Percentiles rank a stretch among this genome's conserved stretches.
Evolutionary conservation across 2,329 filamentous ascomycete species (phyloP).

Genomic region (Neophaeococcomyces aloes): DNA sequence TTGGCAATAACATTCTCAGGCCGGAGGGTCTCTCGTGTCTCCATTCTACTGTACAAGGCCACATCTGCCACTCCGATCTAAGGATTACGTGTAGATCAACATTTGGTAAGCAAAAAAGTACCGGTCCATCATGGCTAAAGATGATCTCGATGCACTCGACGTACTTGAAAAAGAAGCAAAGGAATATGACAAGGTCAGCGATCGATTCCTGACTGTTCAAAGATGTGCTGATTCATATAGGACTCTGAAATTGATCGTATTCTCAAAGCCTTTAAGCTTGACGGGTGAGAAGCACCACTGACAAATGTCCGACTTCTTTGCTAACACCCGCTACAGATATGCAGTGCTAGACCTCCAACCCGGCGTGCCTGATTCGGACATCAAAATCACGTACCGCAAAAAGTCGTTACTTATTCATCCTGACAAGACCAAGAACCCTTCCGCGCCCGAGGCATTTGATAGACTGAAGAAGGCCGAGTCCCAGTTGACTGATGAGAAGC

Average conservation of each 20-base stretch:
- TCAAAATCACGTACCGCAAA: slow-evolving; percentile 86
- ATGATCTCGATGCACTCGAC: slow-evolving; percentile 66
- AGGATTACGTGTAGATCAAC: too few relatives aligned
- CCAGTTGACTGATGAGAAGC: slow-evolving; percentile 86
- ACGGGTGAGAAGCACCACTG: slow-evolving; percentile 44
- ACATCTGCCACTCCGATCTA: too few relatives aligned
- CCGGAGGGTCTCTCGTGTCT: too few relatives aligned
- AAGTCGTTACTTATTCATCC: slow-evolving; percentile 99
- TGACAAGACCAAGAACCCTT: slow-evolving; percentile 88
- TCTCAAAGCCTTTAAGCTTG: slow-evolving; percentile 73
- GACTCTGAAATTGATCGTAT: slow-evolving; percentile 96
- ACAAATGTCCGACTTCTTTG: slow-evolving; percentile 2
- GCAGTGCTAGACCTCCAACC: slow-evolving; percentile 92
- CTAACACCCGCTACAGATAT: slow-evolving; percentile 47
- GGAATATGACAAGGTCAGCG: slow-evolving; percentile 72
- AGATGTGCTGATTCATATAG: slow-evolving; percentile 33
- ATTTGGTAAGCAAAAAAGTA: slow-evolving; percentile 19
- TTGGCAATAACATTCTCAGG: too few relatives aligned
- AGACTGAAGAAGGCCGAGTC: slow-evolving; percentile 90
- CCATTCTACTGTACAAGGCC: too few relatives aligned
- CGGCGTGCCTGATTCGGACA: slow-evolving; percentile 88
- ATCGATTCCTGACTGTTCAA: slow-evolving; percentile 7
- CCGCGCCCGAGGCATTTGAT: slow-evolving; percentile 90
- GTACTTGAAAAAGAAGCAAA: slow-evolving; percentile 74
- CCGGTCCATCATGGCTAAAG: slow-evolving; percentile 40